Base-by-base conservation (phyloP, 2,329 filamentous ascomycete genomes). In the Penicillium sp. region DNA sequence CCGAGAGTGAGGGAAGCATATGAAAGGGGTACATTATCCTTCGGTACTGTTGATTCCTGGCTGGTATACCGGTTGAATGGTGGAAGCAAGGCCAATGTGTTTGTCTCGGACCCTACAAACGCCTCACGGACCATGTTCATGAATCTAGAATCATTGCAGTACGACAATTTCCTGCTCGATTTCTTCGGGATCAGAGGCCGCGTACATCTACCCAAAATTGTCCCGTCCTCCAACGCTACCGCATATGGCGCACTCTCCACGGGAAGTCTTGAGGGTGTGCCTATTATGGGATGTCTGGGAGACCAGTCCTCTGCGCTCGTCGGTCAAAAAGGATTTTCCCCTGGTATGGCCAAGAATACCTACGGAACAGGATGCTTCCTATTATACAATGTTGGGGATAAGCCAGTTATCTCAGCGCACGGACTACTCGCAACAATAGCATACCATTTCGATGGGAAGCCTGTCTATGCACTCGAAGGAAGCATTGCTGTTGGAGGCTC, bases 61-160 rank as follows among this genome's bases (percentile, higher is more conserved):
- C 83, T 96, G 56, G 86, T 96, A 52, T 96, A 92, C 81, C 87
- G 88, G 69, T 85, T 96, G 64, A 82, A 95, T 70, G 92, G 91
- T 54, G 89, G 90, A 57, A 83, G 80, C 41, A 80, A 84, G 51
- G 86, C 84, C 50, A 86, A 90, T 63, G 78, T 95, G 46, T 90
- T 91, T 75, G 91, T 96, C 62, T 94, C 93, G 0, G 93, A 97
- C 76, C 87, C 89, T 50, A 92, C 91, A 63, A 97, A 96, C 76
- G 92, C 93, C 11, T 93, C 91, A 58, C 85, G 93, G 70, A 96
- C 92, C 58, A 96, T 96, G 92, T 95, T 97, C 77, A 92, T 96
- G 88, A 92, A 96, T 77, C 82, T 97, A 55, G 84, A 88, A 69
- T 93, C 88, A 2, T 83, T 92, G 60, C 77, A 91, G 68, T 97